Conservation (phyloP, 2,329 filamentous ascomycete species). For the Amauroascus niger region DNA sequence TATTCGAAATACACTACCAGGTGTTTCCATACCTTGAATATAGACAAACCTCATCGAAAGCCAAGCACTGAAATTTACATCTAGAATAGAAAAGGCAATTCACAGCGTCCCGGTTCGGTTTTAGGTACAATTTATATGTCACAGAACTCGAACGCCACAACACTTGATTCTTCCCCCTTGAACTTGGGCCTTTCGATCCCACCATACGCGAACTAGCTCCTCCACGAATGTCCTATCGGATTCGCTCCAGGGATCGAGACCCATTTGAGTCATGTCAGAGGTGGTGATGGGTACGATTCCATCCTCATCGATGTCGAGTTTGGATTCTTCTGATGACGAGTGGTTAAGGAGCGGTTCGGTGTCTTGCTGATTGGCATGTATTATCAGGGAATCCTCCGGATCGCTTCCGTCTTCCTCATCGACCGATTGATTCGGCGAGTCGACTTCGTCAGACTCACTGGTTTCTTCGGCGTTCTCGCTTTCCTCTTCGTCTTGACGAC, state of each 20-base stretch:
- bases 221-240: constrained; percentile 39
- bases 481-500: constrained; percentile 29
- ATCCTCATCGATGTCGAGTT: constrained; percentile 18
- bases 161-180: constrained; percentile 38
- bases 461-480: constrained; percentile 12
- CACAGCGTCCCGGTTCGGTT: too few relatives aligned
- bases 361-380: constrained; percentile 10
- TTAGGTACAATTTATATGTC: too few relatives aligned
- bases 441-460: not conserved
- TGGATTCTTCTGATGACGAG: not conserved
- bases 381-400: constrained; percentile 8
- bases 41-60: too few relatives aligned
- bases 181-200: constrained; percentile 36
- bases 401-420: constrained; percentile 17
- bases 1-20: too few relatives aligned
- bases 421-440: not conserved
- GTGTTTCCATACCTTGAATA: too few relatives aligned
- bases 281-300: constrained; percentile 30
- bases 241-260: constrained; percentile 42
- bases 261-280: constrained; percentile 41
- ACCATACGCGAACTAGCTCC: constrained; percentile 40
- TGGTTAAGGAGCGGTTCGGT: constrained; percentile 18
- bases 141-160: constrained; percentile 41
- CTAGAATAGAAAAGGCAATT: too few relatives aligned
- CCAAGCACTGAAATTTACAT: too few relatives aligned